Percentiles rank a stretch among this genome's conserved stretches.
These are phyloP conservation scores for Madurella mycetomatis DNA, from an alignment of 2,329 filamentous ascomycete genomes.

Conservation along the genomic window DNA sequence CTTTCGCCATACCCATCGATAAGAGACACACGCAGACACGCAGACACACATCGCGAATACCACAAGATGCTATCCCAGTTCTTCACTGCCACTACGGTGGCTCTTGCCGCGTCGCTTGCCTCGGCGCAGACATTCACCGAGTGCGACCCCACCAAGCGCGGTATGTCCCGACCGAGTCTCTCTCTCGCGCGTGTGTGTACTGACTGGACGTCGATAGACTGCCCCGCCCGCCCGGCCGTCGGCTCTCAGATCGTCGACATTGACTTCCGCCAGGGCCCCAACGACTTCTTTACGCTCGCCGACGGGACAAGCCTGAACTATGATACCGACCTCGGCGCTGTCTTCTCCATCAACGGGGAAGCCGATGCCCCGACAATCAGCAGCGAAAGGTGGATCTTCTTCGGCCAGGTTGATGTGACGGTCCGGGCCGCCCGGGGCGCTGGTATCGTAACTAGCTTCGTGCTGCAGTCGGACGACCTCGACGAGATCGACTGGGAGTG, in stretches of 20 bases:
- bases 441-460: conserved; percentile 85
- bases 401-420: conserved; percentile 76
- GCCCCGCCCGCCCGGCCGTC: conserved; percentile 72
- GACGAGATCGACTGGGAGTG: conserved; percentile 98
- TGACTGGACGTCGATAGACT: conserved; percentile 36
- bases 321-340: conserved; percentile 43
- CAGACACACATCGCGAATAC: conserved; percentile 3
- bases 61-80: conserved; percentile 43
- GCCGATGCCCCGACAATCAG: conserved; percentile 67
- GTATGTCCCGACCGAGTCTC: conserved; percentile 22
- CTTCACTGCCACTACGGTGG: conserved; percentile 42
- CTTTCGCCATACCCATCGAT: background rate
- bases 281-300: conserved; percentile 47
- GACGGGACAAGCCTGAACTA: conserved; percentile 47
- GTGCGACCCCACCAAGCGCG: conserved; percentile 50
- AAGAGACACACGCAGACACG: background rate
- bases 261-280: conserved; percentile 73
- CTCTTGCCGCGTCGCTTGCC: conserved; percentile 47
- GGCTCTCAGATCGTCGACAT: conserved; percentile 54
- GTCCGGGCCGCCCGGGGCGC: conserved; percentile 74
- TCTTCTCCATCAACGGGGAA: conserved; percentile 64
- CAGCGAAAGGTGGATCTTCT: conserved; percentile 90
- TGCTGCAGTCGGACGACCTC: conserved; percentile 83
- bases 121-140: conserved; percentile 53
- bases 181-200: background rate